Percentiles rank a stretch among this genome's conserved stretches.
These are phyloP conservation scores for Kazachstania sp. DNA, from an alignment of 1,139 yeast species.

Conservation along the genomic window DNA sequence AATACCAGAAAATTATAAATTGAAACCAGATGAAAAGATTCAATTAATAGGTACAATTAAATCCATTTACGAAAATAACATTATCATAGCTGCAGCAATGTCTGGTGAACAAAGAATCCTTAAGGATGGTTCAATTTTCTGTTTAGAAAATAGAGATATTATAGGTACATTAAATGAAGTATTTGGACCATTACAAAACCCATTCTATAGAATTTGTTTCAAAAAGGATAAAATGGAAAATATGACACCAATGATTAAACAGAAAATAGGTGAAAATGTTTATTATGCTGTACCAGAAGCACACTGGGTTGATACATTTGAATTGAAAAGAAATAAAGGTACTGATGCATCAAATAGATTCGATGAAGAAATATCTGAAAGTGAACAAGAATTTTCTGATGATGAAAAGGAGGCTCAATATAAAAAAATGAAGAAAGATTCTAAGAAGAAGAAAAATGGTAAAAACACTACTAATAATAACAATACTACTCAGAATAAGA, in stretches of 20 bases:
- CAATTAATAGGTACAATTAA: conserved; percentile 66
- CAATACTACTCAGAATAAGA: conserved; percentile 8
- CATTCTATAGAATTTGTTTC: conserved; percentile 70
- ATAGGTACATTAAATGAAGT: conserved; percentile 85
- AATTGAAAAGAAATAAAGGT: conserved; percentile 63
- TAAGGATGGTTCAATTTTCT: conserved; percentile 72
- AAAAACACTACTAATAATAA: conserved; percentile 18
- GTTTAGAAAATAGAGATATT: conserved; percentile 61
- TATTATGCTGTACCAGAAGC: conserved; percentile 77
- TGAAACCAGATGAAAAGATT: conserved; percentile 54
- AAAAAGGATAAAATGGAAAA: conserved; percentile 39
- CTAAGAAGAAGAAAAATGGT: conserved; percentile 45
- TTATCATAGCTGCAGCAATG: conserved; percentile 61
- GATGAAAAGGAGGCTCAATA: conserved; percentile 64
- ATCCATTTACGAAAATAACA: conserved; percentile 62
- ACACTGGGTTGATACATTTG: conserved; percentile 67
- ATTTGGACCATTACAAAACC: conserved; percentile 83
- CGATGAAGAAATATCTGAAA: conserved; percentile 89
- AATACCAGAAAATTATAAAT: conserved; percentile 57
- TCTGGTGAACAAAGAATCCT: conserved; percentile 84
- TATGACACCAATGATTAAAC: conserved; percentile 36
- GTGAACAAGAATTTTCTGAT: conserved; percentile 91
- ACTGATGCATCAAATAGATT: conserved; percentile 92
- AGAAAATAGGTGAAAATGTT: conserved; percentile 48
- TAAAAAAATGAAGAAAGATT: conserved; percentile 43